Evolutionary conservation across 1,284 basidiomycete species (phyloP), one percentile per base, ranked within the genome.

Genomic region (Moniliophthora roreri): DNA sequence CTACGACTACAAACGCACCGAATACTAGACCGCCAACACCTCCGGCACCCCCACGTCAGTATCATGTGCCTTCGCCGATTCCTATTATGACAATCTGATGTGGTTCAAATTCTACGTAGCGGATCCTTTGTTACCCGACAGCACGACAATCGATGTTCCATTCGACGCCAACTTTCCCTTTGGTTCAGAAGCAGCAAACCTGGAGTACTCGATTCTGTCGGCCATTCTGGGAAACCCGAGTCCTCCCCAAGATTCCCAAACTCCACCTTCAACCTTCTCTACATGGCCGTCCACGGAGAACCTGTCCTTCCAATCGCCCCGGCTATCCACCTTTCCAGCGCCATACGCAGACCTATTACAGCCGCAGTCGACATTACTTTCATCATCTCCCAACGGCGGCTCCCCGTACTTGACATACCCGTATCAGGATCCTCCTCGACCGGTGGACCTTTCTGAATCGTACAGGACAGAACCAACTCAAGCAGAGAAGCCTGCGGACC

Each of bases 181-280:
- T 67, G 90, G 87, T 47, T 91, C 91, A 39, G 91, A 94, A 67
- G 89, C 89, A 15, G 91, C 91, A 13, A 94, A 93, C 67, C 78
- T 95, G 55, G 94, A 96, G 66, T 95, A 95, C 70, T 92, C 91
- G 45, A 94, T 95, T 57, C 80, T 96, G 6, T 91, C 90, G 34
- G 87, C 89, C n/a, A 95, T 96, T 69, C 78, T 96, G 44, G 90
- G 89, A 34, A 90, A 87, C 60, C 77, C 84, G 38, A 87, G 84
- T 62, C 83, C 83, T 7, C 78, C 82, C 45, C 85, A 85, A 49
- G 79, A 79, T 7, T 68, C 64, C 41, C 71, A 69, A 48, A 75
- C 65, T 50, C 72, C 73, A 47, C 76, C 71, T 40, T 74, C 73
- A 52, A 60, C 69, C 18, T 79, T 77, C 60, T 66, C 74, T 48